These are phyloP conservation scores for Naegleria fowleri DNA, from an alignment of 208 protist genomes.

Conservation along the genomic window DNA sequence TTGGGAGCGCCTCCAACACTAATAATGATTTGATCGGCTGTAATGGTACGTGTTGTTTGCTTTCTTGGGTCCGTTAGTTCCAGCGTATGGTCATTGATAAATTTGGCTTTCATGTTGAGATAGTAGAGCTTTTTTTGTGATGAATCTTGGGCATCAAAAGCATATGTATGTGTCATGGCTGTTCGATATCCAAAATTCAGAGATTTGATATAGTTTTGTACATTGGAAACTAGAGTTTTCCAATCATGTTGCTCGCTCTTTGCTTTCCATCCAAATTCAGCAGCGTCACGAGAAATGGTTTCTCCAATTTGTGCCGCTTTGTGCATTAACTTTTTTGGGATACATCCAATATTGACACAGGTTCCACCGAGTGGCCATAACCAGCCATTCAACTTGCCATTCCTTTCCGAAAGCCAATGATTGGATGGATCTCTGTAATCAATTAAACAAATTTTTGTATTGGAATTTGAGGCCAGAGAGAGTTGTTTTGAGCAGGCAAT, in stretches of 20 bases:
- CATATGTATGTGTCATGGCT: conserved; percentile 47
- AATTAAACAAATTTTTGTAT: background rate
- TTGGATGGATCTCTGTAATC: background rate
- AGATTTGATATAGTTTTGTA: conserved; percentile 58
- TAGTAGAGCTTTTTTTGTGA: conserved; percentile 50
- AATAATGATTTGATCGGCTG: conserved; percentile 55
- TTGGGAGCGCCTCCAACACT: conserved; percentile 61
- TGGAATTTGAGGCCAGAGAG: background rate
- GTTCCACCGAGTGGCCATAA: conserved; percentile 64
- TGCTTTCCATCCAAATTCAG: conserved; percentile 42
- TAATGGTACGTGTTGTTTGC: conserved; percentile 35
- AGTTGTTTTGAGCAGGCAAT: conserved; percentile 59
- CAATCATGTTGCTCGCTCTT: conserved; percentile 29
- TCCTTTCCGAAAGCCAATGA: background rate
- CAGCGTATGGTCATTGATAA: conserved; percentile 59
- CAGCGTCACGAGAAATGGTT: conserved; percentile 27
- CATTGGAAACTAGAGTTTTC: conserved; percentile 45
- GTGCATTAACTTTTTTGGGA: conserved; percentile 78
- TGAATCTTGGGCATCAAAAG: background rate
- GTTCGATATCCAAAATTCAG: conserved; percentile 64
- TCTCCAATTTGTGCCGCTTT: conserved; percentile 49
- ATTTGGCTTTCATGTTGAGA: conserved; percentile 53
- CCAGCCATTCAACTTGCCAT: conserved; percentile 45
- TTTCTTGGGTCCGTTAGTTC: conserved; percentile 39
- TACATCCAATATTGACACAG: conserved; percentile 73